Percentiles rank a stretch among this genome's conserved stretches.
Evolutionary conservation across 306 rosid genomes (phyloP).

Genomic region (Begonia peltatifolia): DNA sequence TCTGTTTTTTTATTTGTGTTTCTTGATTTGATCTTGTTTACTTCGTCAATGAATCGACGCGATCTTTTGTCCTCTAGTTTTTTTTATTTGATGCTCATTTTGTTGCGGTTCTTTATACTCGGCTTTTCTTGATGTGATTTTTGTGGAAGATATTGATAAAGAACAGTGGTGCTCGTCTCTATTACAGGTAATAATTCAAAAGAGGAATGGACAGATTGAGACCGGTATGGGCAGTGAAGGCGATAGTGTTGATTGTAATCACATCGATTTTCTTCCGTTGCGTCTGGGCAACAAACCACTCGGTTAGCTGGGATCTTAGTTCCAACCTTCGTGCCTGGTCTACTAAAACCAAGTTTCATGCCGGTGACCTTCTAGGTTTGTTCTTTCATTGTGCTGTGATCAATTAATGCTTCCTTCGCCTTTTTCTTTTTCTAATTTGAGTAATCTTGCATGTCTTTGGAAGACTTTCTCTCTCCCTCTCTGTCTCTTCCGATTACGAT

Average conservation of each 20-base stretch:
- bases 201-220: constrained; percentile 30
- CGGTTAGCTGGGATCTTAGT: constrained; percentile 72
- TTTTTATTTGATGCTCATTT: neutral
- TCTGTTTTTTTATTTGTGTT: neutral
- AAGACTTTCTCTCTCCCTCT: no score
- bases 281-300: constrained; percentile 32
- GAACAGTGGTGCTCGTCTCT: neutral
- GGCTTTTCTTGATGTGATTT: neutral
- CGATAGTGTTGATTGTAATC: constrained; percentile 25
- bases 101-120: neutral
- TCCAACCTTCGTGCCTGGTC: constrained; percentile 48
- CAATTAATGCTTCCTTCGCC: no score
- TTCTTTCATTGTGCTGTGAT: neutral
- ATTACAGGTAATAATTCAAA: neutral
- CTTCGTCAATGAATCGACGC: no score
- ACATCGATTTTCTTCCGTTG: constrained; percentile 44
- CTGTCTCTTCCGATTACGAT: no score
- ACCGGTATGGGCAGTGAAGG: constrained; percentile 40
- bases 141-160: neutral
- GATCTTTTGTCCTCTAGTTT: no score
- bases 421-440: no score
- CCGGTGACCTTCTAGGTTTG: constrained; percentile 59
- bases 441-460: no score
- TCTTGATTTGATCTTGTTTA: neutral
- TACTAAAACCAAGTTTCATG: constrained; percentile 23